Evolutionary conservation across 441 rosid species (phyloP).

Genomic region (Biscutella laevigata): DNA sequence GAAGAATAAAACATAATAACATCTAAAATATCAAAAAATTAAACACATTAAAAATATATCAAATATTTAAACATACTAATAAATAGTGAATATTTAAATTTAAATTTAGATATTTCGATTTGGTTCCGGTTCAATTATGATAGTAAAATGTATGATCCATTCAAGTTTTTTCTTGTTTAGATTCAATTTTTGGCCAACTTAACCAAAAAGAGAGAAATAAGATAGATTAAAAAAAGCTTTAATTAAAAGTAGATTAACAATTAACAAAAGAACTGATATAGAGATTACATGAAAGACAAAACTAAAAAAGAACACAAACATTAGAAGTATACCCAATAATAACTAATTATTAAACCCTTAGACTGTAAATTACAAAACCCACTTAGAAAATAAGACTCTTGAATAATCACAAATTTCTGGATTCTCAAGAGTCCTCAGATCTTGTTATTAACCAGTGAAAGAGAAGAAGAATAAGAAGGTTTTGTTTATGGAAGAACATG

Average conservation of each 20-base stretch:
- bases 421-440: background rate
- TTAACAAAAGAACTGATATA: constrained; percentile 13
- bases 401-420: background rate
- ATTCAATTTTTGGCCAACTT: no score
- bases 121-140: no score
- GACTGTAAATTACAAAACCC: constrained; percentile 13
- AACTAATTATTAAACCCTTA: constrained; percentile 20
- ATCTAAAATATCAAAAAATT: no score
- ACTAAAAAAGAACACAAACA: constrained; percentile 1
- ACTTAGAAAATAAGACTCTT: constrained; percentile 1
- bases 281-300: constrained; percentile 13
- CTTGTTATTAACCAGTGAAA: background rate
- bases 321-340: constrained; percentile 22
- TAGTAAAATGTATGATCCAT: no score
- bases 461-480: constrained; percentile 11
- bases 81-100: no score
- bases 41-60: no score
- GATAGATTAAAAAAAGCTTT: no score
- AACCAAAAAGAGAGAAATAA: no score
- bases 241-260: constrained; percentile 8
- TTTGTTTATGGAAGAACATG: constrained; percentile 13
- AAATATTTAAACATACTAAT: no score
- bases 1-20: no score
- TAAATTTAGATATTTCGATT: no score
- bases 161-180: no score